These are phyloP conservation scores for Chernovozyma aurita DNA, from an alignment of 1,139 yeast species.

Conservation along the genomic window DNA sequence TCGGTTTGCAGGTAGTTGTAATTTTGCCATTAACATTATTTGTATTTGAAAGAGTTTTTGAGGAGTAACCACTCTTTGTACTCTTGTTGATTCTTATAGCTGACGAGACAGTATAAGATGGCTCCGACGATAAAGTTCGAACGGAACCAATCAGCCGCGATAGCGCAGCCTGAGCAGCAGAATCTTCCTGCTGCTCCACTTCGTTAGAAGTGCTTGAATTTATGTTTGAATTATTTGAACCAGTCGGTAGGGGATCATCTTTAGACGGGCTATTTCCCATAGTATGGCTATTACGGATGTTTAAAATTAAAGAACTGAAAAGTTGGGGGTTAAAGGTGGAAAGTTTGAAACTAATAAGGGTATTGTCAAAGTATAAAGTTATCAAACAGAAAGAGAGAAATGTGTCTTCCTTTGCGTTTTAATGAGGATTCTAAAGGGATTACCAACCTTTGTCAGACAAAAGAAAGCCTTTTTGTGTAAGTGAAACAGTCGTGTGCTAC, in stretches of 20 bases:
- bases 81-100: constrained; percentile 6
- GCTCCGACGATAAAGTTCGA: background rate
- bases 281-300: constrained; percentile 6
- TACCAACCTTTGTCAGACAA: too few relatives aligned
- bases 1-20: background rate
- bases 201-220: constrained; percentile 2
- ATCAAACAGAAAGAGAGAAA: too few relatives aligned
- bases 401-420: too few relatives aligned
- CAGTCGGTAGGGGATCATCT: constrained; percentile 48
- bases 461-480: too few relatives aligned
- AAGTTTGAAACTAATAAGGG: too few relatives aligned
- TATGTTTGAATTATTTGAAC: constrained; percentile 2
- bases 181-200: constrained; percentile 5
- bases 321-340: too few relatives aligned
- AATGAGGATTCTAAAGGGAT: too few relatives aligned
- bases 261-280: constrained; percentile 65
- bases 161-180: constrained; percentile 38
- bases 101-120: constrained; percentile 1
- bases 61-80: background rate
- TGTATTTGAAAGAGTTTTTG: background rate
- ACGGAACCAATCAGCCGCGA: constrained; percentile 21
- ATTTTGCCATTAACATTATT: background rate
- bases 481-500: too few relatives aligned
- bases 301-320: background rate
- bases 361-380: too few relatives aligned